Evolutionary conservation across 2,329 filamentous ascomycete species (phyloP).

Genomic region (Sporothrix sp.): DNA sequence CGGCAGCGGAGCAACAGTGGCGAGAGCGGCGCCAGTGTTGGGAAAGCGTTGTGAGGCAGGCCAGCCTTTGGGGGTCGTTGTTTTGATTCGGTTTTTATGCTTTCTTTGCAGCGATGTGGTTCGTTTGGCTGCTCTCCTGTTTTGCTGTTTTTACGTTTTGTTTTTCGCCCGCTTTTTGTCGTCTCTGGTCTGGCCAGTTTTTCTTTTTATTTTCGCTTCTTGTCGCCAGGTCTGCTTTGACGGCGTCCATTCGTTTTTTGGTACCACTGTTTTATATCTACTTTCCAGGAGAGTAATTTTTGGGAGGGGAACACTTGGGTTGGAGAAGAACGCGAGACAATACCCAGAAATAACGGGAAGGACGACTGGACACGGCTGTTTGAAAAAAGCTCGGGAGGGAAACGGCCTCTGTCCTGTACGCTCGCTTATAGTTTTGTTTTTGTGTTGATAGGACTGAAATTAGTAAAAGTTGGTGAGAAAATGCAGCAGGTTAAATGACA

Average conservation of each 20-base stretch:
- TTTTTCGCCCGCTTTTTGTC: neutral
- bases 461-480: neutral
- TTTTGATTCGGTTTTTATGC: neutral
- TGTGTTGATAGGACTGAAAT: too few species aligned
- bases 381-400: neutral
- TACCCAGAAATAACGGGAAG: constrained; percentile 6
- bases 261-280: neutral
- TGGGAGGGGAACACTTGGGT: neutral
- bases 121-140: neutral
- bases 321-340: neutral
- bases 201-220: neutral
- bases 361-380: neutral
- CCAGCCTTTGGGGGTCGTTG: neutral
- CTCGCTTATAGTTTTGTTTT: too few species aligned
- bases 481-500: too few species aligned
- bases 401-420: neutral
- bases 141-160: neutral
- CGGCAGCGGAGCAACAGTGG: constrained; percentile 17
- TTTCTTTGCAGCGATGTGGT: neutral
- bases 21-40: constrained; percentile 15
- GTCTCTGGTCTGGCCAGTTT: neutral
- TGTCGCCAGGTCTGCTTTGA: neutral
- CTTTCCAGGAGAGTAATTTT: neutral
- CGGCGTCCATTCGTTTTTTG: constrained; percentile 5
- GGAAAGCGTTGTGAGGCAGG: constrained; percentile 15